Evolutionary conservation across 148 eudicot genomes (phyloP).

Genomic region (Rhododendron simsii): DNA sequence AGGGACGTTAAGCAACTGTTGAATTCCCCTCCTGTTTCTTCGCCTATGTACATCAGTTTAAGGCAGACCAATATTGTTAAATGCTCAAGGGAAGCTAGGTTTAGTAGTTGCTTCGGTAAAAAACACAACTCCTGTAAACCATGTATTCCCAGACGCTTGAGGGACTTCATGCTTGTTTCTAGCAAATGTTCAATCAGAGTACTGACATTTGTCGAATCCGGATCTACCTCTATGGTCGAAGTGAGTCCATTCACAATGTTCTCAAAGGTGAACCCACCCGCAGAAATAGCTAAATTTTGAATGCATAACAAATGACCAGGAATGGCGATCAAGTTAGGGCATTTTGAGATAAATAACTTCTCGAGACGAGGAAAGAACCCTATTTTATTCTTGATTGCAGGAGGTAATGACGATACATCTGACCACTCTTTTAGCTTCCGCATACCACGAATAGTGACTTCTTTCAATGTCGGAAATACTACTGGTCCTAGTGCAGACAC

Average conservation of each 20-base stretch:
- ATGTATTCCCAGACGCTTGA: background rate
- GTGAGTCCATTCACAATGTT: no score
- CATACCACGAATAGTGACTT: background rate
- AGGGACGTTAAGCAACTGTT: background rate
- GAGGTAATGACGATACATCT: background rate
- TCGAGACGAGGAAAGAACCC: background rate
- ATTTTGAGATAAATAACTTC: background rate
- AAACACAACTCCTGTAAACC: background rate
- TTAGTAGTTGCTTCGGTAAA: background rate
- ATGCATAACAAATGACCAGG: background rate
- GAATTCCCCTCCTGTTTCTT: no score
- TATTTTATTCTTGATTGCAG: background rate
- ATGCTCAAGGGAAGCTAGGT: background rate
- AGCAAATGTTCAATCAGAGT: no score
- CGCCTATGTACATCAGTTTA: background rate
- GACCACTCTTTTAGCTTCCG: background rate
- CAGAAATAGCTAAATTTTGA: accelerated
- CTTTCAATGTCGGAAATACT: background rate
- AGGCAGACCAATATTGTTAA: accelerated
- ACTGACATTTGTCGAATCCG: no score
- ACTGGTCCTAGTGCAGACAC: background rate
- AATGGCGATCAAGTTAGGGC: background rate
- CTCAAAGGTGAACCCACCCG: accelerated
- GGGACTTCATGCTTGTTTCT: background rate
- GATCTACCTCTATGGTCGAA: no score